Conservation (phyloP, 2,329 filamentous ascomycete species). For the Periglandula ipomoeae region DNA sequence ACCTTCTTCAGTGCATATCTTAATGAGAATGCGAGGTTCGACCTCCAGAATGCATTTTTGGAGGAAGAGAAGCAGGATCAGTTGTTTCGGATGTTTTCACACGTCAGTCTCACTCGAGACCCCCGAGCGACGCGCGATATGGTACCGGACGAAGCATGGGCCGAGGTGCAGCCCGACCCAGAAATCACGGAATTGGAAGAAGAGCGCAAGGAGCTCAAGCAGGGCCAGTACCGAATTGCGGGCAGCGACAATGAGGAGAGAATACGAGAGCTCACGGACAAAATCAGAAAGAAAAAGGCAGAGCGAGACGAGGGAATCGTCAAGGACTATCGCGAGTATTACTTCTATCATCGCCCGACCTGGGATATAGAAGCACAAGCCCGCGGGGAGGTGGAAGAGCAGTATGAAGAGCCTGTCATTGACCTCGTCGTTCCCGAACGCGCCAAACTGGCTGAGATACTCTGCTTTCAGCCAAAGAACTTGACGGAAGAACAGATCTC, state of each 20-base stretch:
- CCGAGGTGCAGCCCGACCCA: slow-evolving; percentile 14
- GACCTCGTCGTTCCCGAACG: slow-evolving; percentile 13
- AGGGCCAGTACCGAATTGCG: slow-evolving; percentile 16
- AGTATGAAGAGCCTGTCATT: slow-evolving; percentile 14
- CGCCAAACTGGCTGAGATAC: slow-evolving; percentile 11
- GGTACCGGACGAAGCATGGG: slow-evolving; percentile 20
- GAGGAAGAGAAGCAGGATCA: slow-evolving; percentile 11
- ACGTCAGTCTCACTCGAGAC: slow-evolving; percentile 19
- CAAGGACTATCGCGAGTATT: slow-evolving; percentile 18
- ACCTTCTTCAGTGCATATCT: slow-evolving; percentile 21
- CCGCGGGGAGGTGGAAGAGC: slow-evolving; percentile 11
- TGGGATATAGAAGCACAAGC: slow-evolving; percentile 19
- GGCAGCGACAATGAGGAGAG: slow-evolving; percentile 14
- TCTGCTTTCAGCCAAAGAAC: slow-evolving; percentile 12
- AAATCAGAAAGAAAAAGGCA: slow-evolving; percentile 14
- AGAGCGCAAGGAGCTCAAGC: slow-evolving; percentile 14
- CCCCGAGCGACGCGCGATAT: slow-evolving; percentile 18
- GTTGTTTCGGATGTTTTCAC: slow-evolving; percentile 9
- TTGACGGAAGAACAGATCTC: slow-evolving; percentile 10
- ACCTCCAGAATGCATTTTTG: slow-evolving; percentile 21
- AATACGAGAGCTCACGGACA: slow-evolving; percentile 14
- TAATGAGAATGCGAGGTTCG: slow-evolving; percentile 19
- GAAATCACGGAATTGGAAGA: slow-evolving; percentile 17
- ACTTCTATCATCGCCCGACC: slow-evolving; percentile 18
- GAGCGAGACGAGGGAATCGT: slow-evolving; percentile 11